Evolutionary conservation across 73 alveolate species (phyloP), one percentile per base, ranked within the genome.

Genomic region (Blepharisma stoltei): DNA sequence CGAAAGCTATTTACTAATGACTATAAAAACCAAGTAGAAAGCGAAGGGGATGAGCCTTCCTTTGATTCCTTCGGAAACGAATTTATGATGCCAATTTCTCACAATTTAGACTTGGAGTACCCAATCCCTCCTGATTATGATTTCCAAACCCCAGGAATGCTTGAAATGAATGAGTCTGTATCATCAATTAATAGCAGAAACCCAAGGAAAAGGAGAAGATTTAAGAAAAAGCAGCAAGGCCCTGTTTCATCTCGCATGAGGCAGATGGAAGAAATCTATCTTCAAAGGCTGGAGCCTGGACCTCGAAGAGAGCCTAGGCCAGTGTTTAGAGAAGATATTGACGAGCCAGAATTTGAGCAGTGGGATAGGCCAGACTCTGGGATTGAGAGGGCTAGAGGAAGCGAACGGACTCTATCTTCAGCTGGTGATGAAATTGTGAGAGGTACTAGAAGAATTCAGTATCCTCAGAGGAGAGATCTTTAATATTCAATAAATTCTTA

Each of bases 221-320:
- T 14, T 8, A 25, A 8, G 18, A 60, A 25, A 60, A 60, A 60
- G 46, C 14, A 14, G 18, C 73, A n/a, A 14, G 18, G 18, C 46
- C 46, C 73, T 1, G 73, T 14, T 1, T 38, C 73, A 18, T n/a
- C 45, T 14, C 14, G 73, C 2, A 60, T 60, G 73, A 60, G 23
- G 23, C 46, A 38, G 14, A n/a, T 60, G 14, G 73, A 60, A 60
- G 73, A 60, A 14, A 60, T 60, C 5, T 60, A 60, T 38, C 46
- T 60, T n/a, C 73, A 60, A 25, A 60, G 73, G 45, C 47, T 60
- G 18, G 73, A 60, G 23, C 41, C 41, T 32, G 73, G 73, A 2
- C 14, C 14, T n/a, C 0, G 23, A 60, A 60, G 23, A 60, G 46
- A 20, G 23, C 18, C 38, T 18, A 25, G 46, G 5, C 46, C 73